Evolutionary conservation across 179 eudicot genomes (phyloP), one percentile per base, ranked within the genome.

Genomic region (Silene coronaria): DNA sequence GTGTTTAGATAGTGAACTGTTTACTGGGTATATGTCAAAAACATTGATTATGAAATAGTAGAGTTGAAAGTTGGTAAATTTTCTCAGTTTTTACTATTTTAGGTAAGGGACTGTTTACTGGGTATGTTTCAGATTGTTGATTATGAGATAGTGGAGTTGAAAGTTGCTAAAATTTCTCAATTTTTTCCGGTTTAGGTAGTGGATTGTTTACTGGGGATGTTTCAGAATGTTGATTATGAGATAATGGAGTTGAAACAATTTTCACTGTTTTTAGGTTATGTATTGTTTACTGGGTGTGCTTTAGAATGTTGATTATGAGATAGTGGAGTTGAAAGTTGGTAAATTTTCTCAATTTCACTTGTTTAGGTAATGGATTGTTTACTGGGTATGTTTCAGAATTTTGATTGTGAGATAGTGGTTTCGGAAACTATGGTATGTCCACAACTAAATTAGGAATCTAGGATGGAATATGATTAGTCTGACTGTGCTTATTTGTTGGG

Each of bases 1-100:
- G 21, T 55, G 75, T 55, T 71, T 57, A 27, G 26, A 55, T n/a
- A 55, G 42, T 55, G 64, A 71, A 71, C 32, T 22, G 64, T 71
- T 71, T 55, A 19, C 2, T 57, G 45, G 62, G 64, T 71, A 26
- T 71, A 38, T 51, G 74, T 53, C 16, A 21, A 13, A 51, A 27
- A 30, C 55, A 32, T 63, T 38, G 42, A 32, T 46, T 32, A 7
- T 77, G 28, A 51, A 34, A 21, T 28, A 34, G 62, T 45, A 28
- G 46, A 23, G 42, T 69, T 62, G 24, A 19, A 70, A 22, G 1
- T 45, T 45, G 51, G 16, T 2, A 45, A 75, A 9, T 3, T n/a
- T 42, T 34, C 10, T 45, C 32, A 75, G n/a, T 3, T n/a, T 42
- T 34, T 10, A n/a, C 14, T 3, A 22, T 24, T 28, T n/a, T 23